Evolutionary conservation across 768 basidiomycete species (phyloP).

Genomic region (Melanogaster broomeanus): DNA sequence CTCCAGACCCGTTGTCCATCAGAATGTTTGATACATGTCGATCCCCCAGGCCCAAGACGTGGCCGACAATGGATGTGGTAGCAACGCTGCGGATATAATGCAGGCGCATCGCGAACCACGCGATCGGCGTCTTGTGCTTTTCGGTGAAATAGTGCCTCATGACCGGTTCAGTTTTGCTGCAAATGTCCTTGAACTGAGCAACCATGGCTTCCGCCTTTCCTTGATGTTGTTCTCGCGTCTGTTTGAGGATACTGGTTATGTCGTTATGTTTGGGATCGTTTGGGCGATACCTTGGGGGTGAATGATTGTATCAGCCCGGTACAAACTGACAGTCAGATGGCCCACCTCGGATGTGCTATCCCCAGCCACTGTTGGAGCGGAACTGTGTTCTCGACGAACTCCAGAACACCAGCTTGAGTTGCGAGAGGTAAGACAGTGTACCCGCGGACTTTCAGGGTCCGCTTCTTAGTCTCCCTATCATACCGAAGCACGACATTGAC

Average conservation of each 20-base stretch:
- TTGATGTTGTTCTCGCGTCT: conserved; percentile 33
- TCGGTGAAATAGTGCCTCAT: conserved; percentile 96
- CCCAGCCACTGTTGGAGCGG: conserved; percentile 65
- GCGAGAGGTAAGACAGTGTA: conserved; percentile 91
- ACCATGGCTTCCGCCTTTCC: conserved; percentile 33
- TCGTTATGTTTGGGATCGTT: conserved; percentile 46
- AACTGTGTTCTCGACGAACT: conserved; percentile 83
- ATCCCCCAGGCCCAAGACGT: conserved; percentile 90
- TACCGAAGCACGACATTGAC: conserved; percentile 75
- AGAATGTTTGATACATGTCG: conserved; percentile 92
- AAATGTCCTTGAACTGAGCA: conserved; percentile 38
- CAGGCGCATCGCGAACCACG: conserved; percentile 91
- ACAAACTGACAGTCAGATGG: background rate
- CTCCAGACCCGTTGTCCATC: conserved; percentile 78
- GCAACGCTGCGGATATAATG: conserved; percentile 93
- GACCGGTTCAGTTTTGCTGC: conserved; percentile 68
- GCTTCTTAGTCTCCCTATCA: conserved; percentile 75
- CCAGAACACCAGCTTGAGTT: conserved; percentile 78
- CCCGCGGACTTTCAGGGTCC: conserved; percentile 72
- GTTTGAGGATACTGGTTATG: conserved; percentile 29
- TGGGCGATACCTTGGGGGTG: conserved; percentile 60
- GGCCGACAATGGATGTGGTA: conserved; percentile 91
- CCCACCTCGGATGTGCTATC: conserved; percentile 63
- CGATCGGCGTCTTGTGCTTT: conserved; percentile 80
- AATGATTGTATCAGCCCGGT: background rate